A percentile compares a stretch with the other conserved stretches of the same genome.
phyloP scores from a whole-genome alignment of 208 protist genomes.

The Crithidia bombi region DNA sequence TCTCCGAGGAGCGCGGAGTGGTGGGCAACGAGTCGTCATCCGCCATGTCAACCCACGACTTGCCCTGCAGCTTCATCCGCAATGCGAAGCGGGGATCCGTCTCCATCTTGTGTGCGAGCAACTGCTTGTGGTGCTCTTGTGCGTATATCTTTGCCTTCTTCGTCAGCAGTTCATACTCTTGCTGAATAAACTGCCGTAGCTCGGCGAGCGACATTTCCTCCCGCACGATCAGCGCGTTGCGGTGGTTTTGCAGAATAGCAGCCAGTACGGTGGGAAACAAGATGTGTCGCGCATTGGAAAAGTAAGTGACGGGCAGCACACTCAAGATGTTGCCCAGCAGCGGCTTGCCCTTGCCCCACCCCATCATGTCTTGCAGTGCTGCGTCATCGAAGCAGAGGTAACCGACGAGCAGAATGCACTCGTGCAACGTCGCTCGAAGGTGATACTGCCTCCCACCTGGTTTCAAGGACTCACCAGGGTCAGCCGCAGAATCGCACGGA shows the following conservation, averaged over 20 bases:
- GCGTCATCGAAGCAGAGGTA: slow-evolving; percentile 84
- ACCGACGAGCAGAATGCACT: slow-evolving; percentile 79
- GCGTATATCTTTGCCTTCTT: slow-evolving; percentile 80
- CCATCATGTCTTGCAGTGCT: slow-evolving; percentile 79
- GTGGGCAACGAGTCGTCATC: slow-evolving; percentile 36
- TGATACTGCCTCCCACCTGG: slow-evolving; percentile 39
- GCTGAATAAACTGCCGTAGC: slow-evolving; percentile 60
- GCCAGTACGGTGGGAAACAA: slow-evolving; percentile 79
- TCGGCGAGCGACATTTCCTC: slow-evolving; percentile 75
- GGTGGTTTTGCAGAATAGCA: slow-evolving; percentile 49
- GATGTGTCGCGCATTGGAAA: slow-evolving; percentile 82
- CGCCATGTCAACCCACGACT: slow-evolving; percentile 54
- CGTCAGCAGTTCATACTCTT: slow-evolving; percentile 72
- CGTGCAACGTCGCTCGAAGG: slow-evolving; percentile 79
- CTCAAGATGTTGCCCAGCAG: slow-evolving; percentile 67
- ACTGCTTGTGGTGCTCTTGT: slow-evolving; percentile 52
- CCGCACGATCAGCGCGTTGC: slow-evolving; percentile 63
- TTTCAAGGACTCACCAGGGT: slow-evolving; percentile 22
- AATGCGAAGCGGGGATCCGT: slow-evolving; percentile 37
- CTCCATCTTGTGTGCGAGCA: slow-evolving; percentile 47
- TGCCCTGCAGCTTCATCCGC: slow-evolving; percentile 38
- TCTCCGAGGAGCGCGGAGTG: slow-evolving; percentile 35
- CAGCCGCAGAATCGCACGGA: slow-evolving; percentile 14
- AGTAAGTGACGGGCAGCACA: slow-evolving; percentile 81
- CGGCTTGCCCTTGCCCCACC: slow-evolving; percentile 75